These are phyloP conservation scores for Hyaloscypha finlandica DNA, from an alignment of 495 filamentous ascomycete species.

Conservation along the genomic window DNA sequence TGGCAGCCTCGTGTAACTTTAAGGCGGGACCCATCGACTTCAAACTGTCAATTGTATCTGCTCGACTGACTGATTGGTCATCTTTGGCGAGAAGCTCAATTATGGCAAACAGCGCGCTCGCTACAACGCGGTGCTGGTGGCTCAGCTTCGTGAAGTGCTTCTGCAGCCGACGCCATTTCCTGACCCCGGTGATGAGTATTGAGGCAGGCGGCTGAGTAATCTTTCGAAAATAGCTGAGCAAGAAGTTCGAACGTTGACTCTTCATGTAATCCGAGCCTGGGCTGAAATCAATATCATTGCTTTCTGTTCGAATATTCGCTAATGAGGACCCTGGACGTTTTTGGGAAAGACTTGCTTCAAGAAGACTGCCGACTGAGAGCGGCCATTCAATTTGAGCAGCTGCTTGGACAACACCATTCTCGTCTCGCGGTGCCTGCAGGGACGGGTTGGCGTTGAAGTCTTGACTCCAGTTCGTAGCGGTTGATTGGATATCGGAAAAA, in stretches of 20 bases:
- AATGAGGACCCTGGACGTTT: not conserved
- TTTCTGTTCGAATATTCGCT: not conserved
- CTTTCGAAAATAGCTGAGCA: conserved; percentile 1
- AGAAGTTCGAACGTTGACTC: not conserved
- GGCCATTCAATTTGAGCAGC: not conserved
- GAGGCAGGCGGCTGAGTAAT: conserved; percentile 5
- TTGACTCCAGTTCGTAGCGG: not conserved
- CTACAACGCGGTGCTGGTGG: not conserved
- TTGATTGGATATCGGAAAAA: conserved; percentile 9
- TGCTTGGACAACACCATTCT: not conserved
- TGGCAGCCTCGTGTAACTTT: conserved; percentile 7
- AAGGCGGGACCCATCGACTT: conserved; percentile 13
- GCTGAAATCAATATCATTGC: not conserved
- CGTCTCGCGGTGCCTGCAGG: not conserved
- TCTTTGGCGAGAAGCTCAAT: conserved; percentile 6
- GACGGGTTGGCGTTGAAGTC: not conserved
- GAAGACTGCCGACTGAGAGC: not conserved
- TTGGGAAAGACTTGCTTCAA: not conserved
- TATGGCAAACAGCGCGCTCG: conserved; percentile 6
- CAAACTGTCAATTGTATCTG: not conserved
- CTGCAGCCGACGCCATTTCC: conserved; percentile 6
- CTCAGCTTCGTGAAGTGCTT: conserved; percentile 1
- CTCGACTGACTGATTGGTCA: not conserved
- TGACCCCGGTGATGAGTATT: conserved; percentile 8
- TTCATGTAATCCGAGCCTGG: conserved; percentile 3